These are phyloP conservation scores for Eucalyptus melliodora DNA, from an alignment of 345 rosid genomes.

Conservation along the genomic window DNA sequence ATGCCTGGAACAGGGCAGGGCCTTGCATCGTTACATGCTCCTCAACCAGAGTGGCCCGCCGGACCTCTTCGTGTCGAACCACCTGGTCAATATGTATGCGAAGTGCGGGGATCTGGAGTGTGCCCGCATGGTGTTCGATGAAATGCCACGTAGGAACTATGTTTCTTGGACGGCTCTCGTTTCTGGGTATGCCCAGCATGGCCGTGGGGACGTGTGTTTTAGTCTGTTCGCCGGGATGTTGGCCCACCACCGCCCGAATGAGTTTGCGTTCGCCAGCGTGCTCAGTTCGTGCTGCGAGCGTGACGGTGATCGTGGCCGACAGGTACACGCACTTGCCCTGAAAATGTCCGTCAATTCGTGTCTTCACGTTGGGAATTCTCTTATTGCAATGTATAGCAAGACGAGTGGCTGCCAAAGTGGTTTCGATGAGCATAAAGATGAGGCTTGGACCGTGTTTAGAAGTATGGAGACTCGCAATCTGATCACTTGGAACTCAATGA, in stretches of 20 bases:
- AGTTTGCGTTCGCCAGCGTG: constrained; percentile 59
- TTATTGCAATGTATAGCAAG: constrained; percentile 61
- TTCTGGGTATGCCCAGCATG: constrained; percentile 57
- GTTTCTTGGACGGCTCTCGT: constrained; percentile 78
- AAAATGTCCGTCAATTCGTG: constrained; percentile 40
- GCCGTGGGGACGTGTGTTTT: constrained; percentile 28
- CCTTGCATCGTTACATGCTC: constrained; percentile 50
- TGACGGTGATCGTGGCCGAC: constrained; percentile 36
- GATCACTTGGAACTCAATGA: constrained; percentile 80
- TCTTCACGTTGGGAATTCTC: constrained; percentile 56
- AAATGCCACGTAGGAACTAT: constrained; percentile 54
- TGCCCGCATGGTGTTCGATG: constrained; percentile 53
- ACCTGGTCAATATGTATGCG: constrained; percentile 39
- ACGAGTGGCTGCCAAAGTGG: neutral
- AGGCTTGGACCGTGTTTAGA: constrained; percentile 61
- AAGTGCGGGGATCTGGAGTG: constrained; percentile 46
- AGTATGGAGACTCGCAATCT: constrained; percentile 25
- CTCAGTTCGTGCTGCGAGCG: constrained; percentile 26
- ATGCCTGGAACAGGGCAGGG: constrained; percentile 32
- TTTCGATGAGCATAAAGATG: constrained; percentile 5
- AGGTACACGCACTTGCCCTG: constrained; percentile 56
- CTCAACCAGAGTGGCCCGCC: neutral
- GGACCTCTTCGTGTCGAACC: constrained; percentile 42
- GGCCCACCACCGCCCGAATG: constrained; percentile 44
- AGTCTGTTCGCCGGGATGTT: constrained; percentile 48